Base-by-base conservation (phyloP, 2,329 filamentous ascomycete genomes). In the Aspergillus aculeatus region DNA sequence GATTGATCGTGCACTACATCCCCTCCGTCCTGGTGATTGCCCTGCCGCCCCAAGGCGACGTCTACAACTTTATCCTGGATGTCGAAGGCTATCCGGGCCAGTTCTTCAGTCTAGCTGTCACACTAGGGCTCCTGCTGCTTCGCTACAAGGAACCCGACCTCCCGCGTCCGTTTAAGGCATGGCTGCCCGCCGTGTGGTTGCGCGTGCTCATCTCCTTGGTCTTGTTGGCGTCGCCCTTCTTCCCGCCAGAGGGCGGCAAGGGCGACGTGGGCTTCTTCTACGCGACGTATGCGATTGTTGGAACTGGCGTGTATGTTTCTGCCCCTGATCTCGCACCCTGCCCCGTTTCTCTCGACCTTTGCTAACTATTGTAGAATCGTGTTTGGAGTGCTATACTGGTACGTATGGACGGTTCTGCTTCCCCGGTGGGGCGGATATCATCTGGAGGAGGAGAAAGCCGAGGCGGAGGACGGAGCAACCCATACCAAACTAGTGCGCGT, bases 61-160 rank as follows among this genome's bases (percentile, higher is more conserved):
- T 89, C 0, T 92, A 91, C 73, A 87, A 85, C 10, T 90, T 92
- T 66, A 90, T 91, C 29, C 76, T 90, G 0, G 87, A 91, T 50
- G 85, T 91, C 0, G 88, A 91, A 67, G 87, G 85, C 0, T 91
- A 90, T 64, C 84, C 87, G 0, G 85, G 80, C 0, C 85, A 89
- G 59, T 77, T 90, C 14, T 82, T 87, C 57, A 81, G 81, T 0
- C 70, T 90, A 1, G 83, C 85, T 0, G 76, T 85, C 0, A 83
- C 83, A 0, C 64, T 81, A 7, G 88, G 88, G 0, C 75, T 90
- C 0, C 65, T 90, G 0, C 82, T 84, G 73, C 77, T 92, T 5
- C 82, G 89, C 0, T 79, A 78, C 57, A 83, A 80, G 61, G 78
- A 84, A 11, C 86, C 87, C 1, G 81, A 88, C 54, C 75, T 89